Evolutionary conservation across 2,329 filamentous ascomycete genomes (phyloP), one percentile per base, ranked within the genome.

Genomic region (Pseudogymnoascus sp.): DNA sequence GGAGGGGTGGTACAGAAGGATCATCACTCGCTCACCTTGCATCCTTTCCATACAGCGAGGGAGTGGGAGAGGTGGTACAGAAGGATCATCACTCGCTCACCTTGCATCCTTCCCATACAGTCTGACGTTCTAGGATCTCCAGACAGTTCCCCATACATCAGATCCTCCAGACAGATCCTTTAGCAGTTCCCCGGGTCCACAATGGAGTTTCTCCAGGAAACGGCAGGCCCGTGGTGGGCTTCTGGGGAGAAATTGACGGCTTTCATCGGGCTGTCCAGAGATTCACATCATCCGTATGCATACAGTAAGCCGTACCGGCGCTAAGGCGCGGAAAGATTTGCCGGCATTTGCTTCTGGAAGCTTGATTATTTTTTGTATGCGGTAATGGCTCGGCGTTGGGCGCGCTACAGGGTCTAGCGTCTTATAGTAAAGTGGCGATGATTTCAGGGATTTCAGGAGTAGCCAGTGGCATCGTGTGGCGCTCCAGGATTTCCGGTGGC

Each of bases 181-280:
- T n/a, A 19, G 28, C 12, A 28, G 11, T 52, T 55, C 49, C 49
- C 49, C 49, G 19, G 49, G 25, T 55, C 49, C 49, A 55, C 25
- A 55, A 55, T 55, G 49, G 25, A 33, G 49, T 55, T 55, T 55
- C 49, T 55, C 49, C 49, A 55, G 49, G 45, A 55, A 55, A 55
- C 49, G 28, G 28, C 49, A 55, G 28, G 49, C 49, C 49, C 49
- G 49, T 19, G 16, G 28, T 55, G 49, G 49, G 19, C 28, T 33
- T 33, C 49, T 55, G 49, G 49, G 25, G 49, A 55, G n/a, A 25
- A 49, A 55, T 33, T 55, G 49, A 55, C 49, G 49, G 49, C 49
- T 55, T 55, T 55, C 28, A 5, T 55, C 49, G 49, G 49, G n/a
- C 16, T 19, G 3, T 55, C 28, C n/a, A 55, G n/a, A 33, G 12